A percentile compares a stretch with the other conserved stretches of the same genome.
phyloP scores from a whole-genome alignment of 1,284 basidiomycete genomes.

The Exobasidium rhododendri region DNA sequence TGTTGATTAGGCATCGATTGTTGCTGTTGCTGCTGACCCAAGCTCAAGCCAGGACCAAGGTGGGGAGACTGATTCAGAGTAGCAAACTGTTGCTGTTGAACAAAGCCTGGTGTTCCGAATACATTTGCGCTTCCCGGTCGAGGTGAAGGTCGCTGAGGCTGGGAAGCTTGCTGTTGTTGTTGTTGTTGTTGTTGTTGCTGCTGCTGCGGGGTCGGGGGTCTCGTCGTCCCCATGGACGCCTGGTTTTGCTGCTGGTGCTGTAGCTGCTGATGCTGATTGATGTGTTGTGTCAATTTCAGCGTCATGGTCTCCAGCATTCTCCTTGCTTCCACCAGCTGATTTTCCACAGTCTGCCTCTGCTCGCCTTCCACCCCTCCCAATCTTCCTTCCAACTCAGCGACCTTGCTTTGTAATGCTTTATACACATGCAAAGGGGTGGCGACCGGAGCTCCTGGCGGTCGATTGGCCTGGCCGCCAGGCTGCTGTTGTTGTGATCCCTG shows the following conservation, averaged over 20 bases:
- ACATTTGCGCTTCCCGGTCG: slow-evolving; percentile 4
- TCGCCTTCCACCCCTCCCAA: slow-evolving; percentile 1
- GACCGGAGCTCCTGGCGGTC: slow-evolving; percentile 1
- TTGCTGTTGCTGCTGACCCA: slow-evolving; percentile 1
- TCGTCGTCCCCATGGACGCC: not conserved
- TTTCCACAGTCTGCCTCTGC: slow-evolving; percentile 7
- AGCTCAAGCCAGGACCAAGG: not conserved
- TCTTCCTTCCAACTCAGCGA: slow-evolving; percentile 7
- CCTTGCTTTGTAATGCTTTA: not conserved
- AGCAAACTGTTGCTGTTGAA: slow-evolving; percentile 15
- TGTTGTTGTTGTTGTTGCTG: slow-evolving; percentile 13
- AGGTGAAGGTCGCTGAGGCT: slow-evolving; percentile 12
- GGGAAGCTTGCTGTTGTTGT: slow-evolving; percentile 9
- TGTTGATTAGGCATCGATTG: slow-evolving; percentile 17
- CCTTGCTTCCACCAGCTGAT: slow-evolving; percentile 13
- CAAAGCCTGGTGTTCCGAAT: slow-evolving; percentile 6
- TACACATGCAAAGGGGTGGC: not conserved
- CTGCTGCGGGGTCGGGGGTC: not conserved
- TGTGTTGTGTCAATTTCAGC: not conserved
- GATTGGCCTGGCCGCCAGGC: not conserved
- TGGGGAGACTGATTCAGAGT: slow-evolving; percentile 10
- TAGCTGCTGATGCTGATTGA: slow-evolving; percentile 12
- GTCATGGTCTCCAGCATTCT: slow-evolving; percentile 3
- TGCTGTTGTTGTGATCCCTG: slow-evolving; percentile 3
- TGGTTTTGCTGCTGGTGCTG: slow-evolving; percentile 8